phyloP scores from a whole-genome alignment of 305 asterid species.

The Fraxinus velutina region DNA sequence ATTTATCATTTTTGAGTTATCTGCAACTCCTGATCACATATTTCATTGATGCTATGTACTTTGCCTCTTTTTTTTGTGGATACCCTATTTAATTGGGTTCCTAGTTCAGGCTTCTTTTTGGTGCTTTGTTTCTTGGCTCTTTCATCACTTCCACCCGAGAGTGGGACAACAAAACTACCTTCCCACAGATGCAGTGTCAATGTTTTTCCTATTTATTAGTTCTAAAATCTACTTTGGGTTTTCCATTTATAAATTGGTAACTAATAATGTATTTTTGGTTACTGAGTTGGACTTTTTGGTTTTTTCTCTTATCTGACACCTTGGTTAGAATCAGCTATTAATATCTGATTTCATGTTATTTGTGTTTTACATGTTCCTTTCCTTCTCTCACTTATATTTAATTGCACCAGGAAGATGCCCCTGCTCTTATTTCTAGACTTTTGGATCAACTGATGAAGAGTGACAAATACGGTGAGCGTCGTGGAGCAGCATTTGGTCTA shows the following conservation, averaged over 20 bases:
- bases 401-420: slow-evolving; percentile 77
- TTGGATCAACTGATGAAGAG: slow-evolving; percentile 86
- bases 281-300: background rate
- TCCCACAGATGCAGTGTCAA: background rate
- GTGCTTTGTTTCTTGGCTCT: background rate
- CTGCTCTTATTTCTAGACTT: slow-evolving; percentile 72
- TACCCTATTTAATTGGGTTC: background rate
- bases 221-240: background rate
- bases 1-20: background rate
- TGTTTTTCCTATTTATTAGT: background rate
- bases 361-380: background rate
- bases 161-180: background rate
- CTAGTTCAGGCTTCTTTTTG: background rate
- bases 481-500: slow-evolving; percentile 99
- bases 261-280: background rate
- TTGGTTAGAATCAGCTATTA: background rate
- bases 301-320: background rate
- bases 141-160: background rate
- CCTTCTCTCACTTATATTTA: slow-evolving; percentile 1
- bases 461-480: slow-evolving; percentile 98
- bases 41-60: background rate
- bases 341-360: background rate
- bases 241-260: background rate
- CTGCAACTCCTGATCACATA: background rate
- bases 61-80: background rate